Evolutionary conservation across 345 rosid species (phyloP), one percentile per base, ranked within the genome.

Genomic region (Psidium friedrichsthalianum): DNA sequence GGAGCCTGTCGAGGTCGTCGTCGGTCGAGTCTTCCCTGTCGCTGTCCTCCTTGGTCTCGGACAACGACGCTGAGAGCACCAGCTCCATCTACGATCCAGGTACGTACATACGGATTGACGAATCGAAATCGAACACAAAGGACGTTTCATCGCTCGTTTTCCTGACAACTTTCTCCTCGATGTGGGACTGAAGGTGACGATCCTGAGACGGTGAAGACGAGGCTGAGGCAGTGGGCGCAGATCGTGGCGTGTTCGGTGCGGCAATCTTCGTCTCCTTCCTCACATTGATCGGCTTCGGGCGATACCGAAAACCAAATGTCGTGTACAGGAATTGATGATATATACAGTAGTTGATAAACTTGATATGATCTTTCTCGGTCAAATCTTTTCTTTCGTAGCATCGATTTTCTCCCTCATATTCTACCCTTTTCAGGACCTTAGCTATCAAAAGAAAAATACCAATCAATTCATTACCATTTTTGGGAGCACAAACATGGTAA

Each of bases 141-240:
- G 6, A 44, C 78, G 18, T 20, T 44, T 36, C 6, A 32, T 32
- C 24, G 47, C 18, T 18, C 47, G 16, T 84, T 40, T 51, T 27
- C 9, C 82, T 22, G 42, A 55, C 59, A 3, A 3, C 36, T 5
- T 36, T 76, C n/a, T 49, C 49, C 3, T 83, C 22, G 57, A 44
- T 59, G 49, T 12, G 8, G 51, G 6, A 27, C 58, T 5, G 56
- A 25, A 96, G 99, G 94, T 85, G 95, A 94, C 61, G 98, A 91
- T 89, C 95, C 96, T 56, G 94, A 89, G 91, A 90, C 78, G 85
- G 94, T 94, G 89, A 96, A 95, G 94, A 57, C 84, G 85, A 95
- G 90, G 87, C 36, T 96, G 92, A 93, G 86, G 90, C 99, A 93
- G 78, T 96, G 99, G 99, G 99, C 98, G 2, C 95, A 90, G 88